Percentiles rank a stretch among this genome's conserved stretches.
These are phyloP conservation scores for Nakazawaea sp. DNA, from an alignment of 805 yeast species.

Conservation along the genomic window DNA sequence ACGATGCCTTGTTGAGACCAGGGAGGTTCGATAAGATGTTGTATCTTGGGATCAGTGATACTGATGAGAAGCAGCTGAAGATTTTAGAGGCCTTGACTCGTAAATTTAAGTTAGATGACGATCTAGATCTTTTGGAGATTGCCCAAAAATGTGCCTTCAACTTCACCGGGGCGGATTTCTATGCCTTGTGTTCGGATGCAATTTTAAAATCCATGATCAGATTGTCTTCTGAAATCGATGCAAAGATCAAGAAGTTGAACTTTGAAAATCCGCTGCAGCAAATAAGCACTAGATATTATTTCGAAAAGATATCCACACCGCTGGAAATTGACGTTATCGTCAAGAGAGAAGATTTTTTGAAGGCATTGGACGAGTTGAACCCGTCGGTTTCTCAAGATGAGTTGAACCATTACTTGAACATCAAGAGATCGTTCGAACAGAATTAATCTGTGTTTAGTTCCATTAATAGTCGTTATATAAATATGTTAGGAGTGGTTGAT, in stretches of 20 bases:
- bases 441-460: too few species aligned
- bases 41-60: constrained; percentile 88
- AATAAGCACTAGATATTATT: constrained; percentile 81
- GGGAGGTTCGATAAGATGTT: constrained; percentile 95
- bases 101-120: constrained; percentile 57
- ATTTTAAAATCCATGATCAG: constrained; percentile 96
- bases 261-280: constrained; percentile 23
- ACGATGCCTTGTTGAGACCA: constrained; percentile 89
- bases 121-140: constrained; percentile 50
- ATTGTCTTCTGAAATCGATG: constrained; percentile 71
- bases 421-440: constrained; percentile 38
- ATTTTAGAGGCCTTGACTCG: constrained; percentile 85
- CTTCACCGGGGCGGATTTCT: constrained; percentile 97
- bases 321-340: constrained; percentile 69
- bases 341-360: constrained; percentile 64
- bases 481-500: too few species aligned
- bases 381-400: constrained; percentile 91
- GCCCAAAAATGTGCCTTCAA: constrained; percentile 77
- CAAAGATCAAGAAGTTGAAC: constrained; percentile 50
- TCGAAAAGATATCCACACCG: constrained; percentile 67
- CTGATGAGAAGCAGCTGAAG: constrained; percentile 80
- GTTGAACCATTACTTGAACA: constrained; percentile 68
- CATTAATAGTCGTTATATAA: too few species aligned
- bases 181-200: constrained; percentile 92
- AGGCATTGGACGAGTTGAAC: constrained; percentile 61